Evolutionary conservation across 2,329 filamentous ascomycete species (phyloP).

Genomic region (Aspergillus amoenus): DNA sequence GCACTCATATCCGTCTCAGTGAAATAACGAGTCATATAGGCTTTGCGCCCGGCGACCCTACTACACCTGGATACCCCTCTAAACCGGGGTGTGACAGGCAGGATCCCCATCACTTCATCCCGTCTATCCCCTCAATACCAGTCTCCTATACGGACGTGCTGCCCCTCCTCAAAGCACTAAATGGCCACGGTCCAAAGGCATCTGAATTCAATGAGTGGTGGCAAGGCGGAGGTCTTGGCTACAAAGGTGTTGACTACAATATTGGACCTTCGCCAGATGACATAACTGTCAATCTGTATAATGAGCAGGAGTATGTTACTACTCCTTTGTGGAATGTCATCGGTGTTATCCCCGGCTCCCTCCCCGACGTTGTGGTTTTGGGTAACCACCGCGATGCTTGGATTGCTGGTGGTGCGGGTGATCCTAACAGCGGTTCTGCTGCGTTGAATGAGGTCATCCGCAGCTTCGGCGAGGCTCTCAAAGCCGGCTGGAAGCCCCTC

Average conservation of each 20-base stretch:
- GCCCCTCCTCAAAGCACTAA: conserved; percentile 84
- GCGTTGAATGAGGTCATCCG: conserved; percentile 76
- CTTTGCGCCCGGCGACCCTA: conserved; percentile 70
- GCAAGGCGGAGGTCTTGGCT: conserved; percentile 70
- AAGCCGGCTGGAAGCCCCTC: conserved; percentile 76
- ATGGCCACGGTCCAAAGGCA: conserved; percentile 79
- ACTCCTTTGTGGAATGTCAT: conserved; percentile 90
- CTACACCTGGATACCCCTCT: conserved; percentile 90
- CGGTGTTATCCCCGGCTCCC: conserved; percentile 83
- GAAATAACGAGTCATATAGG: conserved; percentile 36
- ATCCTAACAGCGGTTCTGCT: conserved; percentile 80
- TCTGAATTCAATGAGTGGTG: conserved; percentile 71
- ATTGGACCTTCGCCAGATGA: conserved; percentile 76
- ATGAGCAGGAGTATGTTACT: conserved; percentile 77
- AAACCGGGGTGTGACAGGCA: conserved; percentile 81
- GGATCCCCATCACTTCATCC: conserved; percentile 68
- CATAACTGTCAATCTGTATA: conserved; percentile 70
- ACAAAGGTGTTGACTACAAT: conserved; percentile 81
- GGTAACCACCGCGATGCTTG: conserved; percentile 93
- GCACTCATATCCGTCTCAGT: neutral
- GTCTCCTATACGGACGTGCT: conserved; percentile 86
- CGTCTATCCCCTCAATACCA: conserved; percentile 85
- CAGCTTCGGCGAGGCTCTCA: conserved; percentile 69
- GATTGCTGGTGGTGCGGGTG: conserved; percentile 79
- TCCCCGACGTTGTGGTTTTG: conserved; percentile 78